Evolutionary conservation across 2,329 filamentous ascomycete species (phyloP).

Genomic region (Cryphonectria radicalis): DNA sequence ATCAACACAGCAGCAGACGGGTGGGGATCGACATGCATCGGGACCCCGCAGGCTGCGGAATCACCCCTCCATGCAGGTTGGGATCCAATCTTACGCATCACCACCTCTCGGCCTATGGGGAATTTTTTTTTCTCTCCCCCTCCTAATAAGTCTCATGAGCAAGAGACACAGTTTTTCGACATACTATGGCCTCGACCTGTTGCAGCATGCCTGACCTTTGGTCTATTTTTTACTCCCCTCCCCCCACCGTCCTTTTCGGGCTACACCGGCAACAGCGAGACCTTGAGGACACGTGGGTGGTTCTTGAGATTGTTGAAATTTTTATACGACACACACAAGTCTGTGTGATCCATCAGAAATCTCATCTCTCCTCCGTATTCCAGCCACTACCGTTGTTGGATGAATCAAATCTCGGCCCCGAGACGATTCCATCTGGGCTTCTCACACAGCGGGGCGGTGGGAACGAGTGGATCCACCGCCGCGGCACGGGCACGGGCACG

Average conservation of each 20-base stretch:
- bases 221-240: not conserved
- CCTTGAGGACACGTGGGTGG: not conserved
- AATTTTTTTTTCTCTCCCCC: too few species aligned
- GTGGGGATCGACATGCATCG: not conserved
- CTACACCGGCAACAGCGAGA: not conserved
- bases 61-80: conserved; percentile 6
- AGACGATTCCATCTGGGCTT: not conserved
- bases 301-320: not conserved
- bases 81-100: conserved; percentile 12
- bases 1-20: not conserved
- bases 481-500: not conserved
- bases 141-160: conserved; percentile 28
- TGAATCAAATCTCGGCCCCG: not conserved
- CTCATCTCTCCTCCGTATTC: not conserved
- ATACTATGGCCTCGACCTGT: not conserved
- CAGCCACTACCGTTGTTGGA: not conserved
- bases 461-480: conserved; percentile 11
- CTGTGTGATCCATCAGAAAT: conserved; percentile 14
- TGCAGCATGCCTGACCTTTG: conserved; percentile 4
- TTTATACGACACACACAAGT: conserved; percentile 5
- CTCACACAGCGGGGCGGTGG: conserved; percentile 16
- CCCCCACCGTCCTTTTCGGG: not conserved
- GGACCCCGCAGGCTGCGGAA: conserved; percentile 9
- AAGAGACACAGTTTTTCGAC: not conserved
- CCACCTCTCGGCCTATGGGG: conserved; percentile 18